Percentiles rank a stretch among this genome's conserved stretches.
phyloP scores from a whole-genome alignment of 805 yeast species.

The Blastobotrys terrestris region DNA sequence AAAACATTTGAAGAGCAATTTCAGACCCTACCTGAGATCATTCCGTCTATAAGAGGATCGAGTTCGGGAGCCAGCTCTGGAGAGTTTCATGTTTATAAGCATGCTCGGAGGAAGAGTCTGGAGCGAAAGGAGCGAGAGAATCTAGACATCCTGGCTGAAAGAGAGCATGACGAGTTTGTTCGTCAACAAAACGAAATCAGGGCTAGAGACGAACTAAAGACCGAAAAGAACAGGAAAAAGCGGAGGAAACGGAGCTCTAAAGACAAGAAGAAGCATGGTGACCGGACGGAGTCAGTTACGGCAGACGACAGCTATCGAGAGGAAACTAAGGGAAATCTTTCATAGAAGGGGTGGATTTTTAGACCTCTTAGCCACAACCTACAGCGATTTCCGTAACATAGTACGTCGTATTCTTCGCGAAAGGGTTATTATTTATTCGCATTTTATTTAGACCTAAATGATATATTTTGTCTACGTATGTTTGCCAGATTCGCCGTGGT shows the following conservation, averaged over 20 bases:
- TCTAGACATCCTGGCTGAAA: constrained; percentile 18
- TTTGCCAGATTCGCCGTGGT: too few relatives aligned
- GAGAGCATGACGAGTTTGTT: constrained; percentile 23
- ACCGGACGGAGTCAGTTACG: too few relatives aligned
- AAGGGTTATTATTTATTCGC: too few relatives aligned
- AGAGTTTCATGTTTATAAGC: constrained; percentile 33
- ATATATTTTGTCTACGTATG: too few relatives aligned
- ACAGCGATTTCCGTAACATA: too few relatives aligned
- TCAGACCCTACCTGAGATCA: constrained; percentile 25
- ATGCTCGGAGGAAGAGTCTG: constrained; percentile 26
- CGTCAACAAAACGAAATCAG: constrained; percentile 12
- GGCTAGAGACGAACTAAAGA: constrained; percentile 23
- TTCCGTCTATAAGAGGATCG: constrained; percentile 28
- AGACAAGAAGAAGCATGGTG: constrained; percentile 1
- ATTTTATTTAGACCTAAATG: too few relatives aligned
- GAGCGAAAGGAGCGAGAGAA: constrained; percentile 25
- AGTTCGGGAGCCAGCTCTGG: constrained; percentile 35
- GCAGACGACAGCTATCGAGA: too few relatives aligned
- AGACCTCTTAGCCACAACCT: too few relatives aligned
- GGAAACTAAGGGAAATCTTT: too few relatives aligned
- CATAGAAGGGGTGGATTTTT: too few relatives aligned
- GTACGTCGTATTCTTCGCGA: too few relatives aligned
- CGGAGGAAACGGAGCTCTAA: constrained; percentile 8
- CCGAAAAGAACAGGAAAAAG: constrained; percentile 22
- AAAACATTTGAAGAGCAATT: neutral